A percentile compares a stretch with the other conserved stretches of the same genome.
Evolutionary conservation across 2,329 filamentous ascomycete genomes (phyloP).

Genomic region (Anisogramma anomala): DNA sequence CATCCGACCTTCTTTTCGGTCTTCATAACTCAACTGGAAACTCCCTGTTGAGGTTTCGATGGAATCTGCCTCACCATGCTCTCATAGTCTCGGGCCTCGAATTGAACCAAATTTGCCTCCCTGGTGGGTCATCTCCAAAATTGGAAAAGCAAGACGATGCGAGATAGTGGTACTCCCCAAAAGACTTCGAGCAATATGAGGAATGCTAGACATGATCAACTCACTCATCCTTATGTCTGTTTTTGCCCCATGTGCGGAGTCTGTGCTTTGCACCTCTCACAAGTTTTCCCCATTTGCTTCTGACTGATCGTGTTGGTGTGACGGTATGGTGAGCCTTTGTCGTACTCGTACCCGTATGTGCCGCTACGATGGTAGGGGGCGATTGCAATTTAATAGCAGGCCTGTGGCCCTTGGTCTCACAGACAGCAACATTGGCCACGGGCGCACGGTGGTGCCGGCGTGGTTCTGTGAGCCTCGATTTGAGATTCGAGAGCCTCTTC

Average conservation of each 20-base stretch:
- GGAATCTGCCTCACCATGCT: background rate
- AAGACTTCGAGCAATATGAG: background rate
- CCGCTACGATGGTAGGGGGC: too few species aligned
- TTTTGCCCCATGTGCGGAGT: slow-evolving; percentile 9
- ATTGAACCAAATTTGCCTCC: slow-evolving; percentile 1
- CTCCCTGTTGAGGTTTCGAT: too few species aligned
- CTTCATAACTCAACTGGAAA: background rate
- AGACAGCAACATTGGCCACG: background rate
- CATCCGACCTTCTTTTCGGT: background rate
- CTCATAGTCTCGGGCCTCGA: background rate
- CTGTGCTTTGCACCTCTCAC: slow-evolving; percentile 11
- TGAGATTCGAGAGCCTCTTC: slow-evolving; percentile 19
- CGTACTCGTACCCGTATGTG: background rate
- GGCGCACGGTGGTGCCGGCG: slow-evolving; percentile 7
- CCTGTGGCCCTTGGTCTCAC: background rate
- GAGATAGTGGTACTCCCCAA: background rate
- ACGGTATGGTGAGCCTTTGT: background rate
- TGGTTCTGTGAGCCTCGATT: slow-evolving; percentile 16
- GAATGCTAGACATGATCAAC: background rate
- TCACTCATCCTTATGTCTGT: slow-evolving; percentile 4
- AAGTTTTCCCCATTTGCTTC: slow-evolving; percentile 8
- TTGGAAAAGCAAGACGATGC: background rate
- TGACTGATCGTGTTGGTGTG: slow-evolving; percentile 1
- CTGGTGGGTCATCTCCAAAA: background rate
- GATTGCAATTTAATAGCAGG: too few species aligned